Conservation (phyloP, 202 grass and related monocot species). For the Hordeum pubiflorum region DNA sequence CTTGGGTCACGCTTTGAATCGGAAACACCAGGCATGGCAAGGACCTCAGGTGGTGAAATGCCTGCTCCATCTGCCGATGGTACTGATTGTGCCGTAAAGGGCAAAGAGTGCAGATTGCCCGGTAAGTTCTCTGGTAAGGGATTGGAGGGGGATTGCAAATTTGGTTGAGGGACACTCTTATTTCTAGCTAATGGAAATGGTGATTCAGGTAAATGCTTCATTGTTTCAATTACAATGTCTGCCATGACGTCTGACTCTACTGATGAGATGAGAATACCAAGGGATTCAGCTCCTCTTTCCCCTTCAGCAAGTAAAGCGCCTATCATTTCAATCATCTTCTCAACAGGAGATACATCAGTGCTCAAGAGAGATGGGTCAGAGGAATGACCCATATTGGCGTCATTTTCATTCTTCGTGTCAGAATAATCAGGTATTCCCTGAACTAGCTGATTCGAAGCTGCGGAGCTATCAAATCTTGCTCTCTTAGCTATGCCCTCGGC, state of each 20-base stretch:
- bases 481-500: conserved; percentile 54
- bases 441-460: conserved; percentile 23
- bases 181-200: conserved; percentile 20
- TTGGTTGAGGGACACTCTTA: conserved; percentile 25
- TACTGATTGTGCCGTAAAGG: conserved; percentile 24
- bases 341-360: conserved; percentile 70
- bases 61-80: conserved; percentile 28
- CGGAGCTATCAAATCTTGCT: conserved; percentile 48
- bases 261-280: conserved; percentile 83
- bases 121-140: conserved; percentile 24
- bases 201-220: conserved; percentile 72
- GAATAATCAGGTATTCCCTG: conserved; percentile 31
- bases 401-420: conserved; percentile 32
- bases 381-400: conserved; percentile 33
- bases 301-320: conserved; percentile 97
- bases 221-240: conserved; percentile 99
- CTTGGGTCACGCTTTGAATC: conserved; percentile 89
- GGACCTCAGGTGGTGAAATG: conserved; percentile 34
- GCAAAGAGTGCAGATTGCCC: conserved; percentile 7
- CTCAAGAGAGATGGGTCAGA: conserved; percentile 44
- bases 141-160: conserved; percentile 35
- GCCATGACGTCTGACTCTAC: conserved; percentile 91
- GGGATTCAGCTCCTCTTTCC: conserved; percentile 92
- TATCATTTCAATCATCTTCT: conserved; percentile 98
- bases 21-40: conserved; percentile 28